phyloP scores from a whole-genome alignment of 2,329 filamentous ascomycete species.

The Colletotrichum magnum region DNA sequence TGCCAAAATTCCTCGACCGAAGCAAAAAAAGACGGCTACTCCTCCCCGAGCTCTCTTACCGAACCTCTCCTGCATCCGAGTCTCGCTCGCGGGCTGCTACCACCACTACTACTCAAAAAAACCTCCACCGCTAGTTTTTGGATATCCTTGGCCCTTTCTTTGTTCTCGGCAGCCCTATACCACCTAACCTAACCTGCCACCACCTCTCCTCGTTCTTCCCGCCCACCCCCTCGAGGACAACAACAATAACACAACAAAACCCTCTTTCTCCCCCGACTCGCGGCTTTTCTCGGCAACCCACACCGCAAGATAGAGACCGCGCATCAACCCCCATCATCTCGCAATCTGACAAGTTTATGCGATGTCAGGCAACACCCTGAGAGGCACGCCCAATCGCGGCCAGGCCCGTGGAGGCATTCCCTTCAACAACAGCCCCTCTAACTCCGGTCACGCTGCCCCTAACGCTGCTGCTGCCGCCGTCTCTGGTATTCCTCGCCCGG shows the following conservation, averaged over 20 bases:
- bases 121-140: too few species aligned
- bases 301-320: slow-evolving; percentile 23
- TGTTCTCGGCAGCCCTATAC: neutral
- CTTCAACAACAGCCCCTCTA: slow-evolving; percentile 70
- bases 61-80: slow-evolving; percentile 7
- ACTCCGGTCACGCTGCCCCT: neutral
- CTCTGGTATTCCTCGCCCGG: slow-evolving; percentile 81
- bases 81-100: slow-evolving; percentile 12
- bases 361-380: slow-evolving; percentile 75
- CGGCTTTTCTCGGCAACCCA: slow-evolving; percentile 33
- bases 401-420: slow-evolving; percentile 72
- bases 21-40: neutral
- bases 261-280: neutral
- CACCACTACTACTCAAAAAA: too few species aligned
- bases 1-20: slow-evolving; percentile 8
- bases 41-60: neutral
- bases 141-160: slow-evolving; percentile 2
- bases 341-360: slow-evolving; percentile 59
- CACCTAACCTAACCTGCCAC: too few species aligned
- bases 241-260: too few species aligned
- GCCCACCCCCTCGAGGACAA: too few species aligned
- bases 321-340: slow-evolving; percentile 38
- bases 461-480: slow-evolving; percentile 41
- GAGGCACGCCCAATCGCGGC: slow-evolving; percentile 77
- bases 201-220: too few species aligned